Evolutionary conservation across 2,329 filamentous ascomycete genomes (phyloP).

Genomic region (Exophiala spinifera): DNA sequence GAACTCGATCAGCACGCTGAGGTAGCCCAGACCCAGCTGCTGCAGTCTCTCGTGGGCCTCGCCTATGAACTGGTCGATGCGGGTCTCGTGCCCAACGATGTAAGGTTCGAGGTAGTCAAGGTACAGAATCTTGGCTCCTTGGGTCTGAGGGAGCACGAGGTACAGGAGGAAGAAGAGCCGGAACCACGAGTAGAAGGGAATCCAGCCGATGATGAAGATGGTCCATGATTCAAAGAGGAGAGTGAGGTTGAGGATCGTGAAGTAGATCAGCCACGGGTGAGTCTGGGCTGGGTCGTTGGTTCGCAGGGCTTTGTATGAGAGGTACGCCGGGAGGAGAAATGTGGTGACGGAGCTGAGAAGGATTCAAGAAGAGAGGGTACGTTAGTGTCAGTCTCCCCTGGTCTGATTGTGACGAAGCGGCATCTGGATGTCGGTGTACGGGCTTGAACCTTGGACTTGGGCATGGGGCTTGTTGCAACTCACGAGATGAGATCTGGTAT

Average conservation of each 20-base stretch:
- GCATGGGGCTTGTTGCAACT: constrained; percentile 43
- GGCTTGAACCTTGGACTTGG: no score
- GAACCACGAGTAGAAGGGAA: constrained; percentile 92
- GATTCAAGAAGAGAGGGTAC: not conserved
- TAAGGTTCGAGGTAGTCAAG: constrained; percentile 82
- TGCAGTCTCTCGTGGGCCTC: constrained; percentile 74
- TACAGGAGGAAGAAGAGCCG: constrained; percentile 85
- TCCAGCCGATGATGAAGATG: constrained; percentile 80
- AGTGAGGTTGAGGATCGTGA: constrained; percentile 82
- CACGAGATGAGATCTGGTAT: constrained; percentile 75
- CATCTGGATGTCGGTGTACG: no score
- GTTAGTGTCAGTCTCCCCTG: not conserved
- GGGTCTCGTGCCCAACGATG: constrained; percentile 76
- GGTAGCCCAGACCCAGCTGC: constrained; percentile 70
- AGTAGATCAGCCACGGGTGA: constrained; percentile 99
- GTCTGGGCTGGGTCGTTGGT: constrained; percentile 84
- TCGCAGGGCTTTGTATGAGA: constrained; percentile 96
- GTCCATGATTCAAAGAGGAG: constrained; percentile 83
- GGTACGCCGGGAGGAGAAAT: constrained; percentile 91
- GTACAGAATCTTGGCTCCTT: constrained; percentile 85
- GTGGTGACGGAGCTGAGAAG: constrained; percentile 71
- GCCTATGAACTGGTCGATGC: constrained; percentile 88
- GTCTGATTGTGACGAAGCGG: no score
- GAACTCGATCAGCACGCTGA: constrained; percentile 67
- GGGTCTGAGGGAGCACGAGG: constrained; percentile 95